Evolutionary conservation across 495 filamentous ascomycete genomes (phyloP).

Genomic region (Tricharina praecox): DNA sequence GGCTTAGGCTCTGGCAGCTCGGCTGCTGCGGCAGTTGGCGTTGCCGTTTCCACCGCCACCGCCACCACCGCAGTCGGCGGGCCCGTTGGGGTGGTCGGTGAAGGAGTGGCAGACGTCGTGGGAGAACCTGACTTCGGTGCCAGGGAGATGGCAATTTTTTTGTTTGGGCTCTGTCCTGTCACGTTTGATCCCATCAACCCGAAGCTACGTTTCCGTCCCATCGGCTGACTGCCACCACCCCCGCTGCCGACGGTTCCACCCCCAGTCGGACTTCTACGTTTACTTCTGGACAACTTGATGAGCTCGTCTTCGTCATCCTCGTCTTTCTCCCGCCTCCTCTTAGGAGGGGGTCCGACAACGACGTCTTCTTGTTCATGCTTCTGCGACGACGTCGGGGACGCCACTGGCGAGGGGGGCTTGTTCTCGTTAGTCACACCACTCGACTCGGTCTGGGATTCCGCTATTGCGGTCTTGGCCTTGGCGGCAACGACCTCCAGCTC

Average conservation of each 20-base stretch:
- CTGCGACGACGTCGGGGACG: conserved; percentile 25
- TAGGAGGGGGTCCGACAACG: conserved; percentile 26
- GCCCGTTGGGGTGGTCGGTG: neutral
- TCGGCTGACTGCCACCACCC: conserved; percentile 8
- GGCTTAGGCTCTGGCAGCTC: too few species aligned
- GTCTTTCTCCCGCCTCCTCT: conserved; percentile 72
- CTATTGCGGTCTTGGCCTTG: conserved; percentile 9
- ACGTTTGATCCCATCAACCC: neutral
- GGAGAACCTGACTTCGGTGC: neutral
- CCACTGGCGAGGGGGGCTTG: conserved; percentile 21
- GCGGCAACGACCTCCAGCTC: neutral
- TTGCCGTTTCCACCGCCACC: neutral
- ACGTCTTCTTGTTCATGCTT: conserved; percentile 1
- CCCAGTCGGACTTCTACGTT: conserved; percentile 43
- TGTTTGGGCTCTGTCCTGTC: conserved; percentile 8
- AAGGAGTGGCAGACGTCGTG: neutral
- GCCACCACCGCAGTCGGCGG: too few species aligned
- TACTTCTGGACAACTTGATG: conserved; percentile 50
- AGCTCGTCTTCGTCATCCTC: conserved; percentile 69
- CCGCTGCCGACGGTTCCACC: too few species aligned
- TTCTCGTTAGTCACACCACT: conserved; percentile 13
- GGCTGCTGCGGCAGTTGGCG: too few species aligned
- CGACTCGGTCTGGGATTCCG: conserved; percentile 13
- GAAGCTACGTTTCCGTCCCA: conserved; percentile 32
- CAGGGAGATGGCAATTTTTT: conserved; percentile 29